These are phyloP conservation scores for Spinacia oleracea DNA, from an alignment of 179 eudicot genomes.

Conservation along the genomic window DNA sequence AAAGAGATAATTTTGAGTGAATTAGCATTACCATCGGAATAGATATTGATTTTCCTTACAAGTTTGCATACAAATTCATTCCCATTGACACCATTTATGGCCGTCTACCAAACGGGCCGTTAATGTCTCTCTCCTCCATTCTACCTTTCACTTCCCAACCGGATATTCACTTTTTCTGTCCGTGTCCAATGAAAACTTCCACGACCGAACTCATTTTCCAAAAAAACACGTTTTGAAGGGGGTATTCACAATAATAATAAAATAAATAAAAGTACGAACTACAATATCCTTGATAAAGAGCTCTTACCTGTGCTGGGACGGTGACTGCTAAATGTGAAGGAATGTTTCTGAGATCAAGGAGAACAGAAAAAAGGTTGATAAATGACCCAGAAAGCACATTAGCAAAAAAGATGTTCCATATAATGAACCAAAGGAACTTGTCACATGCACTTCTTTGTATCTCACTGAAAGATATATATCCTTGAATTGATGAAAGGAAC, in stretches of 20 bases:
- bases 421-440: conserved; percentile 72
- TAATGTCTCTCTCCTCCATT: too few relatives aligned
- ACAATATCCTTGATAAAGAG: neutral
- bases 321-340: conserved; percentile 72
- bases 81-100: too few relatives aligned
- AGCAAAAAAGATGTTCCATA: conserved; percentile 93
- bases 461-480: conserved; percentile 73
- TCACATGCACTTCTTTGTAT: conserved; percentile 86
- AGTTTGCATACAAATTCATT: too few relatives aligned
- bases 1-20: too few relatives aligned
- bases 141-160: too few relatives aligned
- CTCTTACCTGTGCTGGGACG: conserved; percentile 89
- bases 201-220: too few relatives aligned
- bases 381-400: conserved; percentile 87
- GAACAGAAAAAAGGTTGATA: conserved; percentile 48
- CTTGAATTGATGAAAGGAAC: conserved; percentile 86
- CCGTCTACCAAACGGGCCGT: too few relatives aligned
- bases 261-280: neutral
- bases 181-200: too few relatives aligned
- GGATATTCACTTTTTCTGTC: too few relatives aligned
- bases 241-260: neutral
- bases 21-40: too few relatives aligned
- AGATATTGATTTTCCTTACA: too few relatives aligned
- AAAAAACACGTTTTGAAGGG: too few relatives aligned
- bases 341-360: conserved; percentile 80